Evolutionary conservation across 805 yeast species (phyloP), one percentile per base, ranked within the genome.

Genomic region (Hanseniaspora vineae): DNA sequence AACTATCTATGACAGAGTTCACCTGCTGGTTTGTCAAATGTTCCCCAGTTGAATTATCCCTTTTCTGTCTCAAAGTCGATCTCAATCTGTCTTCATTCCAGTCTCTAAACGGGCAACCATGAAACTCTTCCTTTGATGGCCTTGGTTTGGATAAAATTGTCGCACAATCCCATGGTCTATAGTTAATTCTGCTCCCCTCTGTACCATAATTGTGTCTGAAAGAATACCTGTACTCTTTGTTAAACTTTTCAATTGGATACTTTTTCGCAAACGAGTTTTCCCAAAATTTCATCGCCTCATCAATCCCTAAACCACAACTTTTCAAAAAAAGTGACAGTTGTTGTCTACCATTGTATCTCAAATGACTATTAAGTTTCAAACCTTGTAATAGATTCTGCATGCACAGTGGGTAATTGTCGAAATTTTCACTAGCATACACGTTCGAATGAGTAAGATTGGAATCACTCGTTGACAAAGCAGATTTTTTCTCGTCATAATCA

Each of bases 21-120:
- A 84, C 64, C 44, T 77, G 73, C 18, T 66, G 58, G 20, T 66
- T 58, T 13, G 66, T 60, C 40, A 77, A 73, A 20, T 65, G 67
- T 58, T 73, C 73, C 50, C 83, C 85, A 10, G 62, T 69, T 44
- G 86, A 66, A 1, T 89, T 90, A 78, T 85, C 75, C 18, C 69
- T 73, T 39, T 68, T 65, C 17, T 42, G 44, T 18, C 43, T 44
- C 53, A 92, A 68, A 51, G 77, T 76, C 2, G 57, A 54, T 6
- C 74, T 69, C 44, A 92, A 68, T 46, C 75, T 72, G 42, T 85
- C 94, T n/a, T 75, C 60, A 12, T 75, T 70, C 57, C 84, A 68
- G 56, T 84, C 90, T 47, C 95, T 70, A 65, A 84, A 92, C 5
- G 97, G 97, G 64, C 97, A 90, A 2, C 98, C 98, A 60, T 90